Base-by-base conservation (phyloP, 2,329 filamentous ascomycete species). In the Ophiostoma himal-ulmi region DNA sequence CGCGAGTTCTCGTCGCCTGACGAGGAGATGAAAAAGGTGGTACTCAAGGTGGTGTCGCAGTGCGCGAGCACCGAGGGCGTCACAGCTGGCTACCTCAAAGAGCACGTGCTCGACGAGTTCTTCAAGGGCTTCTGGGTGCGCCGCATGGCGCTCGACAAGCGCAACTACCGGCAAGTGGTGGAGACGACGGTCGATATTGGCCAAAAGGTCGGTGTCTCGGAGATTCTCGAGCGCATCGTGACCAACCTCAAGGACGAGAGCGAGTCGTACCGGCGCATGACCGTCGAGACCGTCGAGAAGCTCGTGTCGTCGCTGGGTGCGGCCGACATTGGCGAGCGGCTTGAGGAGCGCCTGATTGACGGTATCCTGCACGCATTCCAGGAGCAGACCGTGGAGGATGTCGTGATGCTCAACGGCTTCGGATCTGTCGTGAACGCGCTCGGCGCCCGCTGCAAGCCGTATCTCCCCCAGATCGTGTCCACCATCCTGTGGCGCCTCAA, bases 1-100 rank as follows among this genome's bases (percentile, higher is more conserved):
- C 89, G 95, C 76, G 95, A 99, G 78, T 99, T 99, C 77, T 91
- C 93, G 7, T 97, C 94, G 0, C 95, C 95, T 0, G 95, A 99
- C 75, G 95, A 99, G 80, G 95, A 99, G 80, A 99, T 99, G 95
- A 99, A 98, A 82, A 99, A 99, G 83, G 95, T 99, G 0, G 95
- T 99, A 8, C 83, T 99, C 71, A 98, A 98, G 81, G 95, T 99
- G 37, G 89, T 99, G 20, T 97, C 94, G 22, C 95, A 99, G 78
- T 98, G 95, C 77, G 92, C 95, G 8, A 91, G 91, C 75, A 98
- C 94, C 2, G 91, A 96, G 77, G 95, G 95, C 81, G 95, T 99
- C 37, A 98, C 95, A 44, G 91, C 94, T 48, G 91, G 89, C 54
- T 99, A 98, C 77, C 85, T 99, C 57, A 98, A 97, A 80, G 94